These are phyloP conservation scores for Aspergillus sp. DNA, from an alignment of 2,329 filamentous ascomycete genomes.

Conservation along the genomic window DNA sequence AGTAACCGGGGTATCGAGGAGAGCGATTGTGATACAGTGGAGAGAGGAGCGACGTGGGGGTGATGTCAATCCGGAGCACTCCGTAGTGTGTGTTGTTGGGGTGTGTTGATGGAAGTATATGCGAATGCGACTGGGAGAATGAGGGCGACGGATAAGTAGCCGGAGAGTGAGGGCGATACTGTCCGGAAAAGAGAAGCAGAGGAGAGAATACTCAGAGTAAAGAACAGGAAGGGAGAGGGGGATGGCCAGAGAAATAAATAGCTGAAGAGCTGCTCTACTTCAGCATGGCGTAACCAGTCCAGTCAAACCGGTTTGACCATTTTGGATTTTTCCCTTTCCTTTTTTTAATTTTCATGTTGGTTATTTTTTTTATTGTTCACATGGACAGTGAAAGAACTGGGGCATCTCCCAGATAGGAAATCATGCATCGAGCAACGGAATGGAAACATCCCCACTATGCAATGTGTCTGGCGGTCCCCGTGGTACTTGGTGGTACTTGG, in stretches of 20 bases:
- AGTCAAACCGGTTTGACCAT: slow-evolving; percentile 8
- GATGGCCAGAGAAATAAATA: slow-evolving; percentile 3
- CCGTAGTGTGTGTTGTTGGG: background rate
- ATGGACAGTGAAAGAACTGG: slow-evolving; percentile 24
- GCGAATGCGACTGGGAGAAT: background rate
- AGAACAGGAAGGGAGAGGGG: slow-evolving; percentile 1
- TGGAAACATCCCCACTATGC: too few species aligned
- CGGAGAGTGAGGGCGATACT: background rate
- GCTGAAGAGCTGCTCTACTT: background rate
- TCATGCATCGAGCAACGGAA: background rate
- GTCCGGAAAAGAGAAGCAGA: background rate
- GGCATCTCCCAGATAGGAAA: slow-evolving; percentile 15
- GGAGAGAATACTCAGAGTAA: background rate
- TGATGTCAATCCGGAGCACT: background rate
- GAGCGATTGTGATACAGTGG: background rate
- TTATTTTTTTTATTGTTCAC: slow-evolving; percentile 30
- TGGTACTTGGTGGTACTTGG: slow-evolving; percentile 1
- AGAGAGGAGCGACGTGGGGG: background rate
- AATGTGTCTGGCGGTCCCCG: too few species aligned
- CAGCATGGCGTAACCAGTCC: slow-evolving; percentile 1
- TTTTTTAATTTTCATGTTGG: slow-evolving; percentile 9
- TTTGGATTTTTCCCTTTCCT: too few species aligned
- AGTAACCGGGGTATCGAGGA: background rate
- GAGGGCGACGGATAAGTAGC: slow-evolving; percentile 1
- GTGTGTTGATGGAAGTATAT: background rate